Evolutionary conservation across 805 yeast species (phyloP).

Genomic region (Candida koratica): DNA sequence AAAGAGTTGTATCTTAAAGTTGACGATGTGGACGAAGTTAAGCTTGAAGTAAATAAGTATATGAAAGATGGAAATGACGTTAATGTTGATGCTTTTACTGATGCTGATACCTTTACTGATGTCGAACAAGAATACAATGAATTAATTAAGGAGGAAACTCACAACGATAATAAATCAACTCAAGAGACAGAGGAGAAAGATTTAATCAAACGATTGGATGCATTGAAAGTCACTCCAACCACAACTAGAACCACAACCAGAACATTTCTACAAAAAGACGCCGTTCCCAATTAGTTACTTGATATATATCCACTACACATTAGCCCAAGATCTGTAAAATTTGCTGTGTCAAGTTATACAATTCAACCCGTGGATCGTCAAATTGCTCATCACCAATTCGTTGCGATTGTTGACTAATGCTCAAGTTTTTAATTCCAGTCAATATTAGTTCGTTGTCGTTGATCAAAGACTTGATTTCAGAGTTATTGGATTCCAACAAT

Average conservation of each 20-base stretch:
- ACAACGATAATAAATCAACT: neutral
- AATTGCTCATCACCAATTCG: constrained; percentile 34
- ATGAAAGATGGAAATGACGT: constrained; percentile 26
- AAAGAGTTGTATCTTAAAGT: constrained; percentile 26
- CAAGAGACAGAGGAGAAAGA: constrained; percentile 6
- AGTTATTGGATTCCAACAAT: constrained; percentile 80
- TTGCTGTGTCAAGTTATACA: constrained; percentile 64
- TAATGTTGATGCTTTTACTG: constrained; percentile 27
- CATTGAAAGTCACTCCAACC: constrained; percentile 11
- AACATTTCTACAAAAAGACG: neutral
- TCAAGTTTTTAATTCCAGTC: constrained; percentile 48
- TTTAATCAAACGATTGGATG: constrained; percentile 14
- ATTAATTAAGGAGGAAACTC: constrained; percentile 14
- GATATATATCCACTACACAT: constrained; percentile 2
- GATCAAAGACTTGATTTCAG: constrained; percentile 52
- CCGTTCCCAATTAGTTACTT: neutral
- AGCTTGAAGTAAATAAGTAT: constrained; percentile 28
- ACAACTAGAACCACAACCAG: constrained; percentile 3
- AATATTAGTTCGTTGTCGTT: constrained; percentile 53
- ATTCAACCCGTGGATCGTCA: constrained; percentile 62
- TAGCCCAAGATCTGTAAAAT: constrained; percentile 51
- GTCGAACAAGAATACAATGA: constrained; percentile 28
- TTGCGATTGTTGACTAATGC: constrained; percentile 36
- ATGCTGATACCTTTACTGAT: no score
- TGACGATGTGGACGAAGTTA: constrained; percentile 25